Evolutionary conservation across 129 eudicot genomes (phyloP), one percentile per base, ranked within the genome.

Genomic region (Escallonia herrerae): DNA sequence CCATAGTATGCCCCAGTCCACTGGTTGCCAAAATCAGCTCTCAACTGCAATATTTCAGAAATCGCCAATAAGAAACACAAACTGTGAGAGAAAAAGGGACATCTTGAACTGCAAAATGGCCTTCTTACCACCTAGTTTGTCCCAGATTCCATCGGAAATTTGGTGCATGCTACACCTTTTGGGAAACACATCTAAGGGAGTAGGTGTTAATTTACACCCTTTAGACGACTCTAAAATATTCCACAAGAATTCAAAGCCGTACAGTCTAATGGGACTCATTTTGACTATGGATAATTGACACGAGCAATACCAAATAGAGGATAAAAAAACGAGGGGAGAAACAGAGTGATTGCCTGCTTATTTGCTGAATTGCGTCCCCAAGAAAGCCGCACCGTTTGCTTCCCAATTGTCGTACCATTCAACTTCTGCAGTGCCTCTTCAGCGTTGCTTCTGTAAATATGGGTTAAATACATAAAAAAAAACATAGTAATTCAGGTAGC

Each of bases 361-460:
- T 86, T 89, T 39, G 95, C 97, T 10, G 90, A 90, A 89, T 95
- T n/a, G n/a, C n/a, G n/a, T n/a, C n/a, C n/a, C n/a, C n/a, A n/a
- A n/a, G n/a, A n/a, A n/a, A n/a, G n/a, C 33, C 96, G 81, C 43
- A 89, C 96, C 0, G 96, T 85, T 73, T 89, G 97, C 79, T 89
- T 89, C 58, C 97, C 97, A 43, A 89, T 86, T 12, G 80, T 71
- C 2, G 95, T 81, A 57, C 97, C 97, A 72, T 80, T 89, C 58
- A 89, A 83, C 60, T 86, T 79, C 76, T 89, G 90, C 77, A 89
- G 82, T 60, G 96, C 96, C 74, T 85, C 96, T 62, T 82, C 95
- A 12, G 95, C 97, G 39, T 86, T 77, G 75, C 72, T 81, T 77
- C 97, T 89, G 83, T 72, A 68, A 71, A 70, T 14, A 67, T 12